phyloP scores from a whole-genome alignment of 495 filamentous ascomycete species.

The Aspergillus nanangensis region DNA sequence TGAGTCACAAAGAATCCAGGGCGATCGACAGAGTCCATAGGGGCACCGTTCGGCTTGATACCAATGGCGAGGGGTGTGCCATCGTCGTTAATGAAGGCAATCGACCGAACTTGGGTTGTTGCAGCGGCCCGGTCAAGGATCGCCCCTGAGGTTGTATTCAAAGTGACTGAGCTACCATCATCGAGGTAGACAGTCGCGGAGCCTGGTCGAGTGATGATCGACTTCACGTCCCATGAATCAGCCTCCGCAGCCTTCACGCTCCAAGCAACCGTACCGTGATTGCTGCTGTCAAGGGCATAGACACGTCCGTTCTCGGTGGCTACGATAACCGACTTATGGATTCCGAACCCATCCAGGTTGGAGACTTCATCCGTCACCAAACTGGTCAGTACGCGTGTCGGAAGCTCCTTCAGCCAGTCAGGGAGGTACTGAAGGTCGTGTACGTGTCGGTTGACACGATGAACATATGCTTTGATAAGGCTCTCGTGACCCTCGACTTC shows the following conservation, averaged over 20 bases:
- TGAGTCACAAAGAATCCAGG: constrained; percentile 54
- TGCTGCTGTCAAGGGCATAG: constrained; percentile 72
- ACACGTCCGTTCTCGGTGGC: constrained; percentile 78
- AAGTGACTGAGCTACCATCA: constrained; percentile 51
- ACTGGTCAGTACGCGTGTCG: constrained; percentile 61
- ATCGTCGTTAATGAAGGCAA: constrained; percentile 26
- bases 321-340: constrained; percentile 75
- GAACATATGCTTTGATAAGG: constrained; percentile 73
- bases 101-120: constrained; percentile 25
- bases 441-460: constrained; percentile 78
- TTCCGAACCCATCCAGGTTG: constrained; percentile 75
- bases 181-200: constrained; percentile 53
- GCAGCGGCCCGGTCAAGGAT: constrained; percentile 37
- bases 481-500: constrained; percentile 83
- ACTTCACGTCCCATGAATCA: constrained; percentile 62
- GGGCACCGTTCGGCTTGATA: constrained; percentile 33
- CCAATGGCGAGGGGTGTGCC: constrained; percentile 19
- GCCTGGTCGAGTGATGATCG: constrained; percentile 57
- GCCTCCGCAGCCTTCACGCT: constrained; percentile 54
- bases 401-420: constrained; percentile 61
- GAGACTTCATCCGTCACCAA: constrained; percentile 59
- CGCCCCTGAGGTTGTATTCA: constrained; percentile 55
- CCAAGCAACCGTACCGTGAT: constrained; percentile 74
- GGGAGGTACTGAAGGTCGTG: constrained; percentile 78
- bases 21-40: constrained; percentile 21